phyloP scores from a whole-genome alignment of 2,329 filamentous ascomycete genomes.

The Exophiala aquamarina region DNA sequence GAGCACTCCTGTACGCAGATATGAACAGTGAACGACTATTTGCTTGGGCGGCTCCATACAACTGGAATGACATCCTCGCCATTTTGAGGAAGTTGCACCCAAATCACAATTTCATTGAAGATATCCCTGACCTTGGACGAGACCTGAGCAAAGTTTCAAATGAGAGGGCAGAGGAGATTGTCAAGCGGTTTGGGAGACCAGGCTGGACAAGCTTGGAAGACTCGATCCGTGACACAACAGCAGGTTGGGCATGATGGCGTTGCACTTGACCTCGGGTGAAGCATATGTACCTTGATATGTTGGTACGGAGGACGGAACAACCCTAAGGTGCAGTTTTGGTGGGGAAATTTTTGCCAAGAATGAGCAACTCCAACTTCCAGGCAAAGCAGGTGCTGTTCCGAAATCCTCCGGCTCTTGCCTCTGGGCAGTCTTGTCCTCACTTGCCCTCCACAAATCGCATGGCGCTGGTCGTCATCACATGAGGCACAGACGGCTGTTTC shows the following conservation, averaged over 20 bases:
- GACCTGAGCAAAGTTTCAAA: constrained; percentile 21
- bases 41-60: constrained; percentile 50
- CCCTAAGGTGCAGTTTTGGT: no score
- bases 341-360: no score
- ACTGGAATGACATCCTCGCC: constrained; percentile 43
- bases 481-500: no score
- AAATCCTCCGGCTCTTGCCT: not conserved
- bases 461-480: not conserved
- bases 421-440: not conserved
- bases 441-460: not conserved
- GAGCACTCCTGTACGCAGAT: constrained; percentile 48
- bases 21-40: constrained; percentile 55
- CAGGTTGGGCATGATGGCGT: constrained; percentile 7
- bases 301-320: no score
- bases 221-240: constrained; percentile 9
- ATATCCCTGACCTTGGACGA: constrained; percentile 12
- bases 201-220: constrained; percentile 21
- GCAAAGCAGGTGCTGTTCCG: no score
- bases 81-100: constrained; percentile 42
- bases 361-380: no score
- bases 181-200: constrained; percentile 16
- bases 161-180: constrained; percentile 16
- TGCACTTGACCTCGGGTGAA: no score
- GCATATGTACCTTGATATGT: no score
- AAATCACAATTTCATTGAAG: constrained; percentile 28